phyloP scores from a whole-genome alignment of 23 red algal genomes.

The Chondrus crispus region DNA sequence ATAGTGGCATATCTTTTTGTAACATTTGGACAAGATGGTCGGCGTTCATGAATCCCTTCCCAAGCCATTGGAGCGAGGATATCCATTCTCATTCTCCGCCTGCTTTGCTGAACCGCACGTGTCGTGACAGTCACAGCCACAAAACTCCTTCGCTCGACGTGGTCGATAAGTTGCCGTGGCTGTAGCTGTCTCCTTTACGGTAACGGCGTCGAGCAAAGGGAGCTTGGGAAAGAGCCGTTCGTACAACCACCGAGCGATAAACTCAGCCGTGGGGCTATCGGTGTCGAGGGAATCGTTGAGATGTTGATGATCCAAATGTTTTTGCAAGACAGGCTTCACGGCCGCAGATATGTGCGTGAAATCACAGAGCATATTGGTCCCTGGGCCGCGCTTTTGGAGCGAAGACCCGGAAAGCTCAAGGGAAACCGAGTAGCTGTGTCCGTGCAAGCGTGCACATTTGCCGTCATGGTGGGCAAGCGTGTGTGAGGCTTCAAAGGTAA shows the following conservation, averaged over 20 bases:
- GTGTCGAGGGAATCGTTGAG: slow-evolving; percentile 90
- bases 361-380: slow-evolving; percentile 85
- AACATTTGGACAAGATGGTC: too few species aligned
- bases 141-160: neutral
- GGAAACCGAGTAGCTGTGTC: slow-evolving; percentile 89
- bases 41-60: too few species aligned
- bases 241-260: slow-evolving; percentile 88
- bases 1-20: too few species aligned
- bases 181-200: slow-evolving; percentile 36
- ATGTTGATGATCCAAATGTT: slow-evolving; percentile 87
- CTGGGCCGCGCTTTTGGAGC: slow-evolving; percentile 63
- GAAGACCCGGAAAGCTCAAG: slow-evolving; percentile 34
- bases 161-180: slow-evolving; percentile 24
- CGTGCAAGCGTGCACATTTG: slow-evolving; percentile 89
- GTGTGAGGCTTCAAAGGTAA: slow-evolving; percentile 95
- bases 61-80: too few species aligned
- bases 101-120: neutral
- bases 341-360: slow-evolving; percentile 71
- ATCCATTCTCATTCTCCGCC: neutral
- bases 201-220: slow-evolving; percentile 52
- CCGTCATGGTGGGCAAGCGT: slow-evolving; percentile 82
- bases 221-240: slow-evolving; percentile 38
- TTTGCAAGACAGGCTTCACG: slow-evolving; percentile 34
- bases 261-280: slow-evolving; percentile 96
- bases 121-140: neutral